Evolutionary conservation across 495 filamentous ascomycete species (phyloP).

Genomic region (Daldinia caldariorum): DNA sequence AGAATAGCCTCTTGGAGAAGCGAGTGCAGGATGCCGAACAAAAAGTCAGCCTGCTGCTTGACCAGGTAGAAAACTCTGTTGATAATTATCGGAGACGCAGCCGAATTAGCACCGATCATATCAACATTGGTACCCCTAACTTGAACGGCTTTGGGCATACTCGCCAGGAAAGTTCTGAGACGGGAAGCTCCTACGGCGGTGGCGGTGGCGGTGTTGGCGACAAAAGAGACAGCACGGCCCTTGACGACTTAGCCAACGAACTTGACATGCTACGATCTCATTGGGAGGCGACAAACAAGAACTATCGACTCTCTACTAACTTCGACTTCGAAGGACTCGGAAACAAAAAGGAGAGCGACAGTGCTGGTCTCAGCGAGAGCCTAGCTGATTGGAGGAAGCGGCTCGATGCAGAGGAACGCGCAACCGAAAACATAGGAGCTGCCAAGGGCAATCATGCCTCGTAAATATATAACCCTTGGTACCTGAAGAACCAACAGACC

Average conservation of each 20-base stretch:
- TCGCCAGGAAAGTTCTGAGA: slow-evolving; percentile 69
- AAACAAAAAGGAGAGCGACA: slow-evolving; percentile 63
- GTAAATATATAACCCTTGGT: background rate
- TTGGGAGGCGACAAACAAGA: slow-evolving; percentile 96
- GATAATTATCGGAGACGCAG: slow-evolving; percentile 88
- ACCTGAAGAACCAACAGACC: background rate
- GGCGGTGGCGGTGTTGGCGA: slow-evolving; percentile 47
- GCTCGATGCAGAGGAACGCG: slow-evolving; percentile 70
- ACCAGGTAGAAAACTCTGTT: slow-evolving; percentile 92
- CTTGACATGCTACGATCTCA: slow-evolving; percentile 87
- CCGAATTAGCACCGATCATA: slow-evolving; percentile 48
- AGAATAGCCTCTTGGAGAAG: slow-evolving; percentile 80
- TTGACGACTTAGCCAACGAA: slow-evolving; percentile 91
- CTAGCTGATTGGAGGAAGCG: slow-evolving; percentile 79
- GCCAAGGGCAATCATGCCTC: slow-evolving; percentile 37
- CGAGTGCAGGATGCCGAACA: slow-evolving; percentile 90
- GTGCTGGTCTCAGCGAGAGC: slow-evolving; percentile 68
- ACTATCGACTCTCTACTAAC: slow-evolving; percentile 83
- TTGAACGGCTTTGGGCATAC: slow-evolving; percentile 55
- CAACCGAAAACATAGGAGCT: slow-evolving; percentile 18
- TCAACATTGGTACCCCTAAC: slow-evolving; percentile 43
- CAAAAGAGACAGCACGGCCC: slow-evolving; percentile 80
- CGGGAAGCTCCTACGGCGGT: slow-evolving; percentile 58
- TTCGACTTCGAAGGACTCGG: slow-evolving; percentile 80
- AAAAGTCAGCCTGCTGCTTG: slow-evolving; percentile 89